Percentiles rank a stretch among this genome's conserved stretches.
These are phyloP conservation scores for Digitaria exilis DNA, from an alignment of 202 grass and related monocot species.

Conservation along the genomic window DNA sequence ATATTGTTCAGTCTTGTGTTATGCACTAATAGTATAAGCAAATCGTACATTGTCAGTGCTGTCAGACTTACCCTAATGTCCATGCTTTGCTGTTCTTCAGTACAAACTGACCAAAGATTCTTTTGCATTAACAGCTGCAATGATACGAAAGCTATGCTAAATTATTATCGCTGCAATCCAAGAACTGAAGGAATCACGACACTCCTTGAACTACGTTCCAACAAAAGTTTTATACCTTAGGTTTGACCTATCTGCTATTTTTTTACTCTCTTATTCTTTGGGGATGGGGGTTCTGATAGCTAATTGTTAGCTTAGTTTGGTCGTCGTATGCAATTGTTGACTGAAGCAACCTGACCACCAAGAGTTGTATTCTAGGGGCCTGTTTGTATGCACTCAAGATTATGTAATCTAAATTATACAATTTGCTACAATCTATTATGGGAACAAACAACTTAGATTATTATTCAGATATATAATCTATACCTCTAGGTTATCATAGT, in stretches of 20 bases:
- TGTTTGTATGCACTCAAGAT: too few species aligned
- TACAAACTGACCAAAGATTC: not conserved
- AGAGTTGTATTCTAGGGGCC: not conserved
- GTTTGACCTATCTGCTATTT: constrained; percentile 2
- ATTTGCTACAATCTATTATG: too few species aligned
- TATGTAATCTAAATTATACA: too few species aligned
- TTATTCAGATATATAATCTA: too few species aligned
- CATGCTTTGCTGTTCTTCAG: constrained; percentile 12
- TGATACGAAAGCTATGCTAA: not conserved
- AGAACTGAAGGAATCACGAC: not conserved
- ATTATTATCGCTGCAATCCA: not conserved
- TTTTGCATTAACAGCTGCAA: not conserved
- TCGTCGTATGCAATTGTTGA: constrained; percentile 4
- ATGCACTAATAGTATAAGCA: not conserved
- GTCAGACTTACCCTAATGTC: not conserved
- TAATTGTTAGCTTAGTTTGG: not conserved
- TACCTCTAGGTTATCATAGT: too few species aligned
- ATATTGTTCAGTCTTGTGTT: constrained; percentile 37
- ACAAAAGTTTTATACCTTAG: not conserved
- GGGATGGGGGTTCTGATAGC: not conserved
- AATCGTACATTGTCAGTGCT: not conserved
- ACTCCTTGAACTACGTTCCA: not conserved
- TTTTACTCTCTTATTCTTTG: not conserved
- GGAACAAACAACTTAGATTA: too few species aligned
- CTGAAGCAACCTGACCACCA: not conserved